Evolutionary conservation across 345 rosid species (phyloP), one percentile per base, ranked within the genome.

Genomic region (Citrus cavaleriei): DNA sequence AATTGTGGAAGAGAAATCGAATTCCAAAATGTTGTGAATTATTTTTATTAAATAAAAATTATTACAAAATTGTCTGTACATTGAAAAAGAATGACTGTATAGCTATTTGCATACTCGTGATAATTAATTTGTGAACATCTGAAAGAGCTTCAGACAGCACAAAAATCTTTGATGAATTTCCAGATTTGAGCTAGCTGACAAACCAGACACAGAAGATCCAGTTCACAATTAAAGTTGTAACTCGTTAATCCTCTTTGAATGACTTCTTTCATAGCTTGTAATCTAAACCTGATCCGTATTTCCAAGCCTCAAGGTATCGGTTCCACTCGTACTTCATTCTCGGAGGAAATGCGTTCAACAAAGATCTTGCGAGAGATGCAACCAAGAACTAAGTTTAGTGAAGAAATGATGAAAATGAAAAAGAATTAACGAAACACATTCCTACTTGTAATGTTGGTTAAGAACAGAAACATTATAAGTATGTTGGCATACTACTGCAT

Each of bases 241-340:
- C 63, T 54, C 42, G 32, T 54, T 54, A 12, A 68, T 40, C 14
- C 30, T 38, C 70, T 4, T 63, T 34, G 19, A 63, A 14, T 5
- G 21, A 28, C 25, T 70, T 40, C 55, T 34, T 46, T 93, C 87
- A 94, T 18, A 92, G 90, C 88, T 93, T 84, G 78, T 91, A 91
- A 81, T 91, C 97, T 42, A 94, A 84, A 63, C 97, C 98, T 58
- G 97, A 83, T 64, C 98, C 98, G 67, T 88, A 93, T 82, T 87
- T 90, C 97, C 97, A 94, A 77, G 98, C 98, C 79, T 94, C 97
- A 0, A 95, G 93, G 62, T 72, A 80, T 73, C 90, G 85, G 81
- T 87, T 95, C 98, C 97, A 95, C 72, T 87, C 79, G 9, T 87
- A 92, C 85, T 81, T 87, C 54, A 78, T 85, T 90, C 83, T 87